Base-by-base conservation (phyloP, 352 stramenopile genomes). In the Lagenidium giganteum region DNA sequence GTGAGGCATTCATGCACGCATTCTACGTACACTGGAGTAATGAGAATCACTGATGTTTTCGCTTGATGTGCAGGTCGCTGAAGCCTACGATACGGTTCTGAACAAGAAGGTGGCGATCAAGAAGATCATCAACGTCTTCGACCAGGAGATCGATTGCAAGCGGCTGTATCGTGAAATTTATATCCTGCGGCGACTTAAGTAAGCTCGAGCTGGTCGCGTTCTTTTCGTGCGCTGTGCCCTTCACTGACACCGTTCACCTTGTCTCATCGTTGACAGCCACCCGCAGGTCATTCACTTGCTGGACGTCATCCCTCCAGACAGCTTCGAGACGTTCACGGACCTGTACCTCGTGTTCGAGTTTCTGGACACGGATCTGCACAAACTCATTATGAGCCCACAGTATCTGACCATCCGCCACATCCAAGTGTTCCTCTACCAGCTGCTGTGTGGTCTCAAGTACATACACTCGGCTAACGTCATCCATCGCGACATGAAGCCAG, bases 391-490 rank as follows among this genome's bases (percentile, higher is more conserved):
- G 62, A 89, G 69, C 23, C 81, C 79, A 23, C 74, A 87, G 49
- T 95, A 93, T 58, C 63, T 97, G 43, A 95, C 79, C 0, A 93
- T 96, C 40, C 87, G 94, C 47, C 93, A 98, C 56, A 93, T 95
- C 17, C 87, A 97, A 66, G 95, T 97, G 20, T 97, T 97, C 61
- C 56, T 96, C 44, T 97, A 98, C 57, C 93, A 98, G 54, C 57
- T 97, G 21, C 57, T 98, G 17, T 87, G 89, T 16, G 90, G 87
- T 2, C 57, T 98, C 24, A 98, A 98, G 64, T 97, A 97, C 53
- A 93, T 98, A 33, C 93, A 98, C 56, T 95, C 79, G 24, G 74
- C 71, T 17, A 83, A 88, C 51, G 75, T 91, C 38, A 88, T 91
- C 49, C 79, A 91, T 35, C 74, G 79, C 34, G 79, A 91, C 55